Evolutionary conservation across 2,329 filamentous ascomycete species (phyloP).

Genomic region (Sporothrix mexicana): DNA sequence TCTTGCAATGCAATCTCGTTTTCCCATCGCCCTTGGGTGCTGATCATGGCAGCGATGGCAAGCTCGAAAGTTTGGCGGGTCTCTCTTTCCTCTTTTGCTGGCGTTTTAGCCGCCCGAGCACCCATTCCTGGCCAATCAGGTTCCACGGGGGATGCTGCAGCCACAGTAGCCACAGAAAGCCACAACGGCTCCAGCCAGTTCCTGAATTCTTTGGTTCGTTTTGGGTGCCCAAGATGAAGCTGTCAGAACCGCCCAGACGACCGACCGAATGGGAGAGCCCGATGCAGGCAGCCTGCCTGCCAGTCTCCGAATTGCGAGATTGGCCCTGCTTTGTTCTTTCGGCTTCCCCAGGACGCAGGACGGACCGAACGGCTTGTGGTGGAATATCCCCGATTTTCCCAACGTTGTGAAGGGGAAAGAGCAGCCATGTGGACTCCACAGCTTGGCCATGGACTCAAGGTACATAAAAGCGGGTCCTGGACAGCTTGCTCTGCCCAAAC

Average conservation of each 20-base stretch:
- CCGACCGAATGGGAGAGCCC: neutral
- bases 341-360: conserved; percentile 6
- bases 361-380: conserved; percentile 14
- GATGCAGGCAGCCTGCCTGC: too few relatives aligned
- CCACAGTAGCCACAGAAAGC: conserved; percentile 6
- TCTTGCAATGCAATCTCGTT: neutral
- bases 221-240: conserved; percentile 1
- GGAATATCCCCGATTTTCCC: conserved; percentile 10
- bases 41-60: neutral
- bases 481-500: neutral
- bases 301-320: neutral
- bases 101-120: conserved; percentile 1
- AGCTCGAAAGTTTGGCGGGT: neutral
- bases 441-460: neutral
- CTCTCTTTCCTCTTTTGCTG: conserved; percentile 18
- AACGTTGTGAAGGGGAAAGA: neutral
- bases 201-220: neutral
- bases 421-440: conserved; percentile 5
- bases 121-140: conserved; percentile 1
- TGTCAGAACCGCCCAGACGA: too few relatives aligned
- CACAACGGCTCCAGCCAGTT: neutral
- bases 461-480: conserved; percentile 2
- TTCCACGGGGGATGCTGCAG: neutral
- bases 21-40: neutral
- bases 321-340: neutral